phyloP scores from a whole-genome alignment of 2,329 filamentous ascomycete genomes.

The Geosmithia flava region DNA sequence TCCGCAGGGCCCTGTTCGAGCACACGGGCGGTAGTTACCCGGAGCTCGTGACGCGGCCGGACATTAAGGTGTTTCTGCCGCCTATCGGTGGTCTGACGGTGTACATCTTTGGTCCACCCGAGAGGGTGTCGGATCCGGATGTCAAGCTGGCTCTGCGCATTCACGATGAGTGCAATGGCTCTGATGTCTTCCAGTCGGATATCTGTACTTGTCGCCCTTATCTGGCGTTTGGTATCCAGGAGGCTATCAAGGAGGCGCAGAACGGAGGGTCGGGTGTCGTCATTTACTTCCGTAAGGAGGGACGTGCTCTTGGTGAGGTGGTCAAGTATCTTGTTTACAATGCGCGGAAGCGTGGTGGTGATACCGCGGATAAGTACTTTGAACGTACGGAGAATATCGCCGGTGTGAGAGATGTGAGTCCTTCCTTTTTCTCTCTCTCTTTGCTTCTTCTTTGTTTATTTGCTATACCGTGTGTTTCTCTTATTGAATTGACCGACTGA shows the following conservation, averaged over 20 bases:
- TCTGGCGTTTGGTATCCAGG: conserved; percentile 91
- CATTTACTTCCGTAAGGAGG: conserved; percentile 98
- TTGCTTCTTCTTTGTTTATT: no score
- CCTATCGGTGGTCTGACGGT: conserved; percentile 93
- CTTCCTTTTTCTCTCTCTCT: no score
- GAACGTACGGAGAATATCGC: conserved; percentile 97
- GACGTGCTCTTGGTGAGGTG: conserved; percentile 85
- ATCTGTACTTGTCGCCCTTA: conserved; percentile 97
- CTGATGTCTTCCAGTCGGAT: conserved; percentile 94
- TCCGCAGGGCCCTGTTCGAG: conserved; percentile 83
- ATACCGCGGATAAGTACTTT: conserved; percentile 86
- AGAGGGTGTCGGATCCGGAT: conserved; percentile 82
- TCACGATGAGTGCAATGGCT: conserved; percentile 79
- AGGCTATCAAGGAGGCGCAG: conserved; percentile 94
- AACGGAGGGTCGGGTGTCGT: conserved; percentile 88
- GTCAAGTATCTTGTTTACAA: conserved; percentile 73
- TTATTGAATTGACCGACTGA: no score
- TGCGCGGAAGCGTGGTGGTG: conserved; percentile 65
- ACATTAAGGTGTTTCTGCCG: conserved; percentile 91
- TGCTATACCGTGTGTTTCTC: no score
- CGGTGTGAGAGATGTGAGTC: conserved; percentile 60
- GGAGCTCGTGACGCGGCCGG: conserved; percentile 84
- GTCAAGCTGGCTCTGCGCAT: conserved; percentile 73
- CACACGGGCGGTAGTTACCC: conserved; percentile 94
- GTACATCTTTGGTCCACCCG: conserved; percentile 92